phyloP scores from a whole-genome alignment of 495 filamentous ascomycete species.

The Hypoxylon crocopeplum region DNA sequence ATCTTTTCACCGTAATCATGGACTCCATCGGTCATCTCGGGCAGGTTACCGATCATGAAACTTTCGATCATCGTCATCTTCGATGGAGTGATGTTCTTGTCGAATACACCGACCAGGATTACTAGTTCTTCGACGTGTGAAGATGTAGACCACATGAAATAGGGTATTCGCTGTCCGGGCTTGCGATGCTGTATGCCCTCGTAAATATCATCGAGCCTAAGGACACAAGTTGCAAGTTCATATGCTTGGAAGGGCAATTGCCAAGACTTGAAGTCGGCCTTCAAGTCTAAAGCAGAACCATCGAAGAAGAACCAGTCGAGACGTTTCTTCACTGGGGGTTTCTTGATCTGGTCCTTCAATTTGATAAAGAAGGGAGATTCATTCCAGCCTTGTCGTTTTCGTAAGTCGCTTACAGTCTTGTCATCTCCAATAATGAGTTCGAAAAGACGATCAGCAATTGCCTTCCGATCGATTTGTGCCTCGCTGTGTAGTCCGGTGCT shows the following conservation, averaged over 20 bases:
- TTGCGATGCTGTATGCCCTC: neutral
- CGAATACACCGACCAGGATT: conserved; percentile 16
- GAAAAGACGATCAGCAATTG: neutral
- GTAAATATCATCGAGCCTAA: conserved; percentile 14
- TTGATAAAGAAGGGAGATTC: neutral
- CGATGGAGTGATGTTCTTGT: conserved; percentile 3
- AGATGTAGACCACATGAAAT: neutral
- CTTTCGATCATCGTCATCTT: conserved; percentile 2
- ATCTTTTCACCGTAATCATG: neutral
- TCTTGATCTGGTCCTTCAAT: neutral
- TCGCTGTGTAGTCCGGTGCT: neutral
- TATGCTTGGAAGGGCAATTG: neutral
- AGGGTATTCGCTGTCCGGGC: neutral
- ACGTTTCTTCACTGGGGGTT: neutral
- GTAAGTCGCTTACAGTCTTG: neutral
- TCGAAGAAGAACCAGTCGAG: conserved; percentile 28
- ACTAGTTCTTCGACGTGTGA: conserved; percentile 20
- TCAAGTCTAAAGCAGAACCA: neutral
- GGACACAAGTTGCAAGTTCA: neutral
- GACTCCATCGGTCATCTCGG: neutral
- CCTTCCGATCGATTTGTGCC: neutral
- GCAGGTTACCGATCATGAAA: neutral
- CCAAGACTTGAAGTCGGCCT: too few relatives aligned
- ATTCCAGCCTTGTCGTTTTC: neutral
- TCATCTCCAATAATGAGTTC: neutral